These are phyloP conservation scores for Aristolochia fimbriata DNA, from an alignment of 164 flowering plant genomes.

Conservation along the genomic window DNA sequence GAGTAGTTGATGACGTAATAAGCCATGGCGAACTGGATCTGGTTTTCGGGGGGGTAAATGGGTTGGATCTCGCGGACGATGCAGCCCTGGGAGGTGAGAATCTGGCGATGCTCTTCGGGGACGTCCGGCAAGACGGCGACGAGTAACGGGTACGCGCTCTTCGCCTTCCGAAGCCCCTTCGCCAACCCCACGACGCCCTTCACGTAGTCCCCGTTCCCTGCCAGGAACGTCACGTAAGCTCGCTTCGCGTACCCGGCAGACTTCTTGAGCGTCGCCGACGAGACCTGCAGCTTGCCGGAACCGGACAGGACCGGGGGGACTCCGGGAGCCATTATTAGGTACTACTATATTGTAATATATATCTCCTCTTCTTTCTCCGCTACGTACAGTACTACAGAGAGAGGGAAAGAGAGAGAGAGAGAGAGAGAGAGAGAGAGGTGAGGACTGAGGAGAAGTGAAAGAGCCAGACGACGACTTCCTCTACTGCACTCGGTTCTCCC, in stretches of 20 bases:
- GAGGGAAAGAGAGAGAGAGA: too few species aligned
- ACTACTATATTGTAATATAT: too few species aligned
- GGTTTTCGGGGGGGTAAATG: conserved; percentile 15
- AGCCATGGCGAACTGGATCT: conserved; percentile 14
- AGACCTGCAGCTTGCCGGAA: conserved; percentile 27
- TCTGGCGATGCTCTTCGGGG: conserved; percentile 14
- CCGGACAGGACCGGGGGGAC: conserved; percentile 15
- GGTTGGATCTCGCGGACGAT: conserved; percentile 17
- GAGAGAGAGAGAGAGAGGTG: too few species aligned
- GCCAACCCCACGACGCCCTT: conserved; percentile 19
- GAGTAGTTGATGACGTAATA: conserved; percentile 21
- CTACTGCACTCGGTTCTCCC: conserved; percentile 19
- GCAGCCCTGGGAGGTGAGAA: conserved; percentile 15
- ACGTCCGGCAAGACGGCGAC: conserved; percentile 20
- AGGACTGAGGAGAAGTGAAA: background rate
- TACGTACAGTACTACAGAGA: too few species aligned
- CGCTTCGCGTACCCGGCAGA: conserved; percentile 15
- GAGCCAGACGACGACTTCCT: conserved; percentile 12
- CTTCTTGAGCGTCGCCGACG: conserved; percentile 4
- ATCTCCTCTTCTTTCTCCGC: background rate
- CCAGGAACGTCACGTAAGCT: conserved; percentile 16
- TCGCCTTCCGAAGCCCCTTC: conserved; percentile 15
- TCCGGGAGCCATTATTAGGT: conserved; percentile 35
- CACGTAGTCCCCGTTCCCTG: conserved; percentile 17
- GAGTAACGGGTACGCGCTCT: conserved; percentile 14